These are phyloP conservation scores for Leccinum ochraceum DNA, from an alignment of 768 basidiomycete genomes.

Conservation along the genomic window DNA sequence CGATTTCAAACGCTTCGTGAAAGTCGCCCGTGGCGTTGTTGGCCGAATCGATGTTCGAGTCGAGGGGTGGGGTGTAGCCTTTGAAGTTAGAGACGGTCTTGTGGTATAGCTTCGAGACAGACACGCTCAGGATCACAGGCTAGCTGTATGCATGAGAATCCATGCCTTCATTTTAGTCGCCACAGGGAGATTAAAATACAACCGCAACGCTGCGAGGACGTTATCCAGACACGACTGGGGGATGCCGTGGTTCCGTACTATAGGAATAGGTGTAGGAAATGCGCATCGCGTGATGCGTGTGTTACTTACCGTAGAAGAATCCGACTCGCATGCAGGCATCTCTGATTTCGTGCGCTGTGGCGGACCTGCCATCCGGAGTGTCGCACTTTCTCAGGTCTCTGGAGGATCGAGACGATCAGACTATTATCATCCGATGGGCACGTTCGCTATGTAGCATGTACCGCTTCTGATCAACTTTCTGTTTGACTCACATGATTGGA, in stretches of 20 bases:
- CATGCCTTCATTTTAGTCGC: conserved; percentile 69
- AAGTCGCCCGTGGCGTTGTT: conserved; percentile 29
- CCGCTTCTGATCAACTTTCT: background rate
- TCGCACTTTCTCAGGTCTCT: conserved; percentile 24
- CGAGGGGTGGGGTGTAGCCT: no score
- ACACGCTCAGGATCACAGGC: background rate
- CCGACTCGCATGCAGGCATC: conserved; percentile 81
- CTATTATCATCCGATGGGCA: no score
- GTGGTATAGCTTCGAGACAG: conserved; percentile 58
- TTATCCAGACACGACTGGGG: conserved; percentile 47
- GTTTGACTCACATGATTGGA: conserved; percentile 27
- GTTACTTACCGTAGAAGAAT: conserved; percentile 72
- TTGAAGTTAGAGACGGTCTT: conserved; percentile 17
- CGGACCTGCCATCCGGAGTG: conserved; percentile 35
- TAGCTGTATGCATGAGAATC: background rate
- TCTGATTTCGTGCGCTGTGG: conserved; percentile 58
- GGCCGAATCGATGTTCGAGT: no score
- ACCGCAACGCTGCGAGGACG: conserved; percentile 47
- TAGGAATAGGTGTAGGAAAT: background rate
- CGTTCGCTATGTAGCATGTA: background rate
- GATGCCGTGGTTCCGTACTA: conserved; percentile 80
- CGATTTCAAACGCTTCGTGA: conserved; percentile 90
- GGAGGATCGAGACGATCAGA: background rate
- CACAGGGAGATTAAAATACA: conserved; percentile 66
- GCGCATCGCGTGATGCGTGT: background rate